These are phyloP conservation scores for Carallia brachiata DNA, from an alignment of 345 rosid genomes.

Conservation along the genomic window DNA sequence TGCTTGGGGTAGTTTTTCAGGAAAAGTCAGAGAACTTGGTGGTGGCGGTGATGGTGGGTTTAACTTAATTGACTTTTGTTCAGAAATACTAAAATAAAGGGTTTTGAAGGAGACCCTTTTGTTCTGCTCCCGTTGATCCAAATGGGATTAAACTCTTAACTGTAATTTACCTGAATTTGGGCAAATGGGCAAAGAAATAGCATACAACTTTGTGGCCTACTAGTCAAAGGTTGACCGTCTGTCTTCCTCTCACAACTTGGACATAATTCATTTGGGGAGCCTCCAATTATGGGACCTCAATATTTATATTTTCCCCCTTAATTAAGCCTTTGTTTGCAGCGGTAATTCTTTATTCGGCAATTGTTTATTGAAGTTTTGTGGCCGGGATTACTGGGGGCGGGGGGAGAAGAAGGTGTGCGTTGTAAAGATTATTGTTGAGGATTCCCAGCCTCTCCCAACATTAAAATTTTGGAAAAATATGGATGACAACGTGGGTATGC, in stretches of 20 bases:
- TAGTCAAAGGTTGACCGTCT: neutral
- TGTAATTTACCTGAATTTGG: neutral
- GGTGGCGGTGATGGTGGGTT: neutral
- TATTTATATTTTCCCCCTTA: neutral
- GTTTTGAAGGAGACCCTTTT: neutral
- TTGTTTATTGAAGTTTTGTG: neutral
- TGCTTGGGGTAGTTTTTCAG: neutral
- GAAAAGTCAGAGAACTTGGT: neutral
- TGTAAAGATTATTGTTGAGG: constrained; percentile 12
- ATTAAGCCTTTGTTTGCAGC: neutral
- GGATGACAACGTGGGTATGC: no score
- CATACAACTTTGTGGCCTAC: neutral
- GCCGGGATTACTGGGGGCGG: neutral
- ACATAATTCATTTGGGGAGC: neutral
- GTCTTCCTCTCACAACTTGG: neutral
- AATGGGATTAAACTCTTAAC: no score
- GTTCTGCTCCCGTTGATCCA: no score
- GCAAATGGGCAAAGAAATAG: neutral
- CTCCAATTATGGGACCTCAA: neutral
- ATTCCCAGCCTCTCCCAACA: neutral
- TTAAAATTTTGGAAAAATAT: neutral
- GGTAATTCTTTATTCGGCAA: neutral
- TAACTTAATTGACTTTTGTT: neutral
- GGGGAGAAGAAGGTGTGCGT: constrained; percentile 13
- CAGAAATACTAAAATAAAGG: neutral